Evolutionary conservation across 305 asterid species (phyloP).

Genomic region (Fraxinus greggii): DNA sequence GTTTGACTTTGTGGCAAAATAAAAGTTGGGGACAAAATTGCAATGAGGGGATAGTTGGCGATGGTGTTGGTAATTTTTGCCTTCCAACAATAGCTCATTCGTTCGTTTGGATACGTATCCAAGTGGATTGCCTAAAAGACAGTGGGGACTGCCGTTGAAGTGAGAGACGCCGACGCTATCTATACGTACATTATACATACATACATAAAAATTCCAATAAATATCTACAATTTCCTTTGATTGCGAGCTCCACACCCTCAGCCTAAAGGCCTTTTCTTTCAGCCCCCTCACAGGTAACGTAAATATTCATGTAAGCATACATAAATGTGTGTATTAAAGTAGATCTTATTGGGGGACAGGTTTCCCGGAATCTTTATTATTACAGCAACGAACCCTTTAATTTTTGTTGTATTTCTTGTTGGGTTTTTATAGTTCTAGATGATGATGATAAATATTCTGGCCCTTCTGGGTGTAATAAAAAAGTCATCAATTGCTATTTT

Average conservation of each 20-base stretch:
- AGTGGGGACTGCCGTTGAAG: not conserved
- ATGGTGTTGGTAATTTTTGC: not conserved
- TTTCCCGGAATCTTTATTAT: constrained; percentile 19
- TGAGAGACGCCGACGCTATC: not conserved
- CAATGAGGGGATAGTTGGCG: not conserved
- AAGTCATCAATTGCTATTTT: not conserved
- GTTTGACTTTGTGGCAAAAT: not conserved
- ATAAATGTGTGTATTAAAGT: not conserved
- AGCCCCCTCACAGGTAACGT: constrained; percentile 22
- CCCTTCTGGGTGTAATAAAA: not conserved
- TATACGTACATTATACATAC: not conserved
- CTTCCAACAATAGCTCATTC: not conserved
- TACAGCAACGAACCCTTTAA: constrained; percentile 6
- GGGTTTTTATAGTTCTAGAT: constrained; percentile 1
- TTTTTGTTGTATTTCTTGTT: not conserved
- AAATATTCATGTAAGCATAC: not conserved
- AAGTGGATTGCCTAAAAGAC: not conserved
- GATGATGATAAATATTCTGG: not conserved
- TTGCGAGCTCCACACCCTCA: constrained; percentile 23
- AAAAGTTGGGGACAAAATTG: not conserved
- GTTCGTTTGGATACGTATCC: not conserved
- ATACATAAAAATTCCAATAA: not conserved
- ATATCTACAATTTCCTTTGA: not conserved
- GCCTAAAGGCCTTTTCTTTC: constrained; percentile 23
- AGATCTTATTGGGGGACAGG: constrained; percentile 17